These are phyloP conservation scores for Helminthosporium solani DNA, from an alignment of 2,329 filamentous ascomycete genomes.

Conservation along the genomic window DNA sequence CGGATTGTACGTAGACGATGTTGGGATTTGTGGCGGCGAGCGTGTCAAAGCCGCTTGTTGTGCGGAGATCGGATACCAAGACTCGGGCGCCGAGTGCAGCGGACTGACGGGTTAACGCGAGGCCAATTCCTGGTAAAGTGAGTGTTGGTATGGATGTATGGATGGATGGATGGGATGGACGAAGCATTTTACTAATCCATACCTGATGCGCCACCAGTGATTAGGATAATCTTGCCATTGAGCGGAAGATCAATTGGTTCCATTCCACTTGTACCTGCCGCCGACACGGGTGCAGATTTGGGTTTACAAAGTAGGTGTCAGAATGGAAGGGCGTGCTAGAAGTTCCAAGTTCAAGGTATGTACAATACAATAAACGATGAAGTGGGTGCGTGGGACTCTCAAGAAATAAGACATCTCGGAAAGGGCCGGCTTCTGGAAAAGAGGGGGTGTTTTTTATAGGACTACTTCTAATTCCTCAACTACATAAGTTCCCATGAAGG, in stretches of 20 bases:
- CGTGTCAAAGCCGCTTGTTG: slow-evolving; percentile 21
- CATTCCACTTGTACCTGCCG: slow-evolving; percentile 6
- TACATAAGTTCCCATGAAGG: too few species aligned
- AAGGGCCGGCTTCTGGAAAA: too few species aligned
- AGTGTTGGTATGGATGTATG: neutral
- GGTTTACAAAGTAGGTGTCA: too few species aligned
- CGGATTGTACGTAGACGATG: slow-evolving; percentile 29
- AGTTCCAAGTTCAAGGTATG: too few species aligned
- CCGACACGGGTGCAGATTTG: too few species aligned
- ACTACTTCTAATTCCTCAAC: too few species aligned
- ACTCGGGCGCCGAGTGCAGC: slow-evolving; percentile 22
- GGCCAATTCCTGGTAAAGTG: slow-evolving; percentile 31
- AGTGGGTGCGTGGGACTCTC: too few species aligned
- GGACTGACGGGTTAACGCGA: slow-evolving; percentile 32
- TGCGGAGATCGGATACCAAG: slow-evolving; percentile 28
- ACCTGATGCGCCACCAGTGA: slow-evolving; percentile 42
- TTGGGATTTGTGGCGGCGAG: slow-evolving; percentile 21
- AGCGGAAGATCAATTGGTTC: slow-evolving; percentile 32
- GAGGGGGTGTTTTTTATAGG: too few species aligned
- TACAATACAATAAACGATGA: too few species aligned
- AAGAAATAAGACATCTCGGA: too few species aligned
- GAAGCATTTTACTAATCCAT: too few species aligned
- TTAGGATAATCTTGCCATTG: slow-evolving; percentile 33
- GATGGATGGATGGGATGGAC: neutral
- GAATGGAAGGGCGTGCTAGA: too few species aligned